A percentile compares a stretch with the other conserved stretches of the same genome.
Conservation (phyloP, 139 green algal genomes). For the Coelastrella sp. region DNA sequence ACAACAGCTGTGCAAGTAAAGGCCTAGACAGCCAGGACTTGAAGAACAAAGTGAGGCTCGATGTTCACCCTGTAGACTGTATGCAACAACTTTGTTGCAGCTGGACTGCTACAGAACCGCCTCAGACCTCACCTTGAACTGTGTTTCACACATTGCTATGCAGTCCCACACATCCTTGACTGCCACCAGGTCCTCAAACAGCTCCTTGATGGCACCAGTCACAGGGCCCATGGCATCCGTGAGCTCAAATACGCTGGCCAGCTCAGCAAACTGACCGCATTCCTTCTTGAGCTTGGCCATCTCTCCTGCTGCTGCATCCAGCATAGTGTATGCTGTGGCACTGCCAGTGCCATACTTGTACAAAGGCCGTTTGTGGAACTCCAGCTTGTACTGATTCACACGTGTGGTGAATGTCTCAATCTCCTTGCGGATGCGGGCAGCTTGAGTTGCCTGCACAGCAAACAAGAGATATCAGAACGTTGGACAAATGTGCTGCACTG, state of each 20-base stretch:
- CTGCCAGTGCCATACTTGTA: slow-evolving; percentile 79
- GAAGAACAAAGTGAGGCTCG: too few relatives aligned
- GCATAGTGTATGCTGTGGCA: slow-evolving; percentile 70
- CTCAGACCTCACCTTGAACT: slow-evolving; percentile 67
- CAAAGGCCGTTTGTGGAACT: slow-evolving; percentile 71
- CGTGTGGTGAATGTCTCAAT: slow-evolving; percentile 68
- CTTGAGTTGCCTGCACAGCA: slow-evolving; percentile 53
- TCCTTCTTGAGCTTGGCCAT: slow-evolving; percentile 66
- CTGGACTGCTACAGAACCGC: too few relatives aligned
- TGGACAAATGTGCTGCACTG: too few relatives aligned
- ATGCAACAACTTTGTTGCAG: too few relatives aligned
- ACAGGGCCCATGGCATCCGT: slow-evolving; percentile 61
- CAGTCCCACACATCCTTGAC: slow-evolving; percentile 88
- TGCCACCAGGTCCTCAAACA: slow-evolving; percentile 76
- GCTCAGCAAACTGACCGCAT: slow-evolving; percentile 63
- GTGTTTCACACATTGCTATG: slow-evolving; percentile 74
- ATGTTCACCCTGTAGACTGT: too few relatives aligned
- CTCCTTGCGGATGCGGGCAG: slow-evolving; percentile 80
- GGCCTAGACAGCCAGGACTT: too few relatives aligned
- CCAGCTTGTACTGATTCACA: slow-evolving; percentile 63
- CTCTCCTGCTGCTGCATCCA: slow-evolving; percentile 75
- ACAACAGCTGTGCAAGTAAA: not conserved
- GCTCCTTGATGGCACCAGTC: slow-evolving; percentile 57
- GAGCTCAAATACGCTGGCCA: slow-evolving; percentile 91
- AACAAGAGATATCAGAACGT: not conserved